Evolutionary conservation across 345 rosid genomes (phyloP), one percentile per base, ranked within the genome.

Genomic region (Eucalyptus guilfoylei): DNA sequence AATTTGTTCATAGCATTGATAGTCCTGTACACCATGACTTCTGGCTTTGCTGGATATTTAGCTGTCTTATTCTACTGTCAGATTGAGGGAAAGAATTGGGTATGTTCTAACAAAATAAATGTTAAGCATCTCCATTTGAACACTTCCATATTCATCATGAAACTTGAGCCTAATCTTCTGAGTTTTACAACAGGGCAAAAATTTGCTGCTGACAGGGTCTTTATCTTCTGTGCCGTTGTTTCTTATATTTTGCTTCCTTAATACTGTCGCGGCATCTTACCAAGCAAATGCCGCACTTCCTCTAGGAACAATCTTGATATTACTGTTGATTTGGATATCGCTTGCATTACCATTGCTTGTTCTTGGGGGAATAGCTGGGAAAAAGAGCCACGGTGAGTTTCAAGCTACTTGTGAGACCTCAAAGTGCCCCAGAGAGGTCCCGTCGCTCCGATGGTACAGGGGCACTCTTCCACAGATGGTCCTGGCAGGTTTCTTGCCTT

Each of bases 51-150:
- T 6, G 99, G 99, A 88, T 97, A 96, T 88, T 92, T 95, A 49
- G 94, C 99, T 37, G 91, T 97, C 76, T 94, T 97, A 87, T 93
- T 96, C 94, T 97, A 95, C 88, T 93, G 97, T 90, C 99, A 95
- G 90, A 98, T 96, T 88, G 99, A 97, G 94, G 98, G 98, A 92
- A 93, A 87, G 42, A 95, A 95, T 88, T 97, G 99, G 99, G 99
- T 97, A 93, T 89, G 92, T 47, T n/a, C 69, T 55, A n/a, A 37
- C 49, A 58, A 2, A 1, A 0, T 87, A 55, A 30, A 37, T n/a
- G 5, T 87, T 40, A n/a, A 87, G 44, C 60, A 30, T 40, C 87
- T 85, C 50, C 87, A 45, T 45, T 14, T 49, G 87, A 47, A 47
- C n/a, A 26, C 30, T 24, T 9, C 50, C 86, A 88, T 67, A 58